A percentile compares a stretch with the other conserved stretches of the same genome.
Conservation (phyloP, 768 basidiomycete species). For the Rhizopogon vulgaris region DNA sequence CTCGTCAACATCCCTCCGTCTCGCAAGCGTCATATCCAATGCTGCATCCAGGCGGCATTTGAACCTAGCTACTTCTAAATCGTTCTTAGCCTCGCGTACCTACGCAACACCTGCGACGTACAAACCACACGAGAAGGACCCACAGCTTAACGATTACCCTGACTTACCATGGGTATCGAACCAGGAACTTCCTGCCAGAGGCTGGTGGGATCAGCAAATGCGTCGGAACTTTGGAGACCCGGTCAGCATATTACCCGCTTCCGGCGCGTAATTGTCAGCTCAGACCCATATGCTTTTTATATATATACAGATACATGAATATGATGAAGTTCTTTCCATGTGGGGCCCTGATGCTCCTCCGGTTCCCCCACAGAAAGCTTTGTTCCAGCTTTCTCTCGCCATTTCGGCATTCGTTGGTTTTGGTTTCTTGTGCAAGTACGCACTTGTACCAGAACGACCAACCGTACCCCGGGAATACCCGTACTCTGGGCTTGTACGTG, state of each 20-base stretch:
- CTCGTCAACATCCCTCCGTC: constrained; percentile 10
- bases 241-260: constrained; percentile 33
- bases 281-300: constrained; percentile 7
- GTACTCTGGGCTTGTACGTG: constrained; percentile 64
- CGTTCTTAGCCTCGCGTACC: not conserved
- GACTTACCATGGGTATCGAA: constrained; percentile 60
- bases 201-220: constrained; percentile 74
- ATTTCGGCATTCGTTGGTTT: constrained; percentile 56
- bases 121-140: constrained; percentile 40
- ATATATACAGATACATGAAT: constrained; percentile 59
- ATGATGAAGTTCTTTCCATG: constrained; percentile 78
- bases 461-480: constrained; percentile 72
- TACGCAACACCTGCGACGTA: constrained; percentile 22
- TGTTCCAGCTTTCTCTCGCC: constrained; percentile 61
- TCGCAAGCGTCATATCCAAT: constrained; percentile 10
- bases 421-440: constrained; percentile 52
- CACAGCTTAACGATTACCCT: constrained; percentile 70
- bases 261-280: constrained; percentile 8
- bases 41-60: constrained; percentile 4
- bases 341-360: constrained; percentile 79
- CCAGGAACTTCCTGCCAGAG: constrained; percentile 55
- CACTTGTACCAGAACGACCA: constrained; percentile 54
- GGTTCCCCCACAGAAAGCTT: constrained; percentile 51
- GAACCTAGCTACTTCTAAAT: not conserved
- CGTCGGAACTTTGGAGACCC: constrained; percentile 79